Conservation (phyloP, 2,329 filamentous ascomycete genomes). For the Xylaria sp. region DNA sequence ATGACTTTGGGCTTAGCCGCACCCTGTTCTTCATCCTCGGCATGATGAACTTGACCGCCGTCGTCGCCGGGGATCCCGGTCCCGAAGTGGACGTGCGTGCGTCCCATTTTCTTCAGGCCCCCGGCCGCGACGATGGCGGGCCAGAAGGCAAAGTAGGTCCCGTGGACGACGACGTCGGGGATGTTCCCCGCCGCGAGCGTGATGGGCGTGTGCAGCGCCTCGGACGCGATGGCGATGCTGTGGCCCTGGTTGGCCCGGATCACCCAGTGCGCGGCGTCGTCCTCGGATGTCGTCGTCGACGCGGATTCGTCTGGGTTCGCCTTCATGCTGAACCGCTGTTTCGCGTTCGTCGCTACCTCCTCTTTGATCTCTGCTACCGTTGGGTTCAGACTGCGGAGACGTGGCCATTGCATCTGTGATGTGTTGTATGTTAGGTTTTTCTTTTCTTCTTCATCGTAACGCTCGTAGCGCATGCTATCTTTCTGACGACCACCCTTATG, state of each 20-base stretch:
- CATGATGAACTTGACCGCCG: slow-evolving; percentile 37
- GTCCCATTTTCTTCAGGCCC: slow-evolving; percentile 80
- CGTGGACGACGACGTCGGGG: slow-evolving; percentile 79
- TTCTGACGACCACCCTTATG: background rate
- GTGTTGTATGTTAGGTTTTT: background rate
- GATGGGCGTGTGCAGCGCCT: slow-evolving; percentile 75
- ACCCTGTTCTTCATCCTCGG: slow-evolving; percentile 24
- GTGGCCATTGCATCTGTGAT: slow-evolving; percentile 62
- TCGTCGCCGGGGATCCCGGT: slow-evolving; percentile 70
- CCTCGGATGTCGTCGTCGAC: slow-evolving; percentile 44
- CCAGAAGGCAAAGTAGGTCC: slow-evolving; percentile 88
- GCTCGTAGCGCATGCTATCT: background rate
- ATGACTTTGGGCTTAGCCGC: slow-evolving; percentile 60
- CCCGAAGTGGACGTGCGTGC: slow-evolving; percentile 92
- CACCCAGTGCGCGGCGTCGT: slow-evolving; percentile 74
- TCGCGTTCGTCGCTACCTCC: slow-evolving; percentile 80
- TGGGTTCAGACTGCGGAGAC: slow-evolving; percentile 74
- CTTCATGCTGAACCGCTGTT: slow-evolving; percentile 88
- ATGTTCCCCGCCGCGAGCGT: slow-evolving; percentile 66
- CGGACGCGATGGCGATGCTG: slow-evolving; percentile 79
- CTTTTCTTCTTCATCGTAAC: background rate
- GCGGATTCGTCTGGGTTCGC: slow-evolving; percentile 53
- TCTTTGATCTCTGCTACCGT: slow-evolving; percentile 77
- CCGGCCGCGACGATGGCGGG: slow-evolving; percentile 76
- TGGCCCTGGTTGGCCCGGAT: slow-evolving; percentile 98